These are phyloP conservation scores for Irpex lacteus DNA, from an alignment of 1,284 basidiomycete species.

Conservation along the genomic window DNA sequence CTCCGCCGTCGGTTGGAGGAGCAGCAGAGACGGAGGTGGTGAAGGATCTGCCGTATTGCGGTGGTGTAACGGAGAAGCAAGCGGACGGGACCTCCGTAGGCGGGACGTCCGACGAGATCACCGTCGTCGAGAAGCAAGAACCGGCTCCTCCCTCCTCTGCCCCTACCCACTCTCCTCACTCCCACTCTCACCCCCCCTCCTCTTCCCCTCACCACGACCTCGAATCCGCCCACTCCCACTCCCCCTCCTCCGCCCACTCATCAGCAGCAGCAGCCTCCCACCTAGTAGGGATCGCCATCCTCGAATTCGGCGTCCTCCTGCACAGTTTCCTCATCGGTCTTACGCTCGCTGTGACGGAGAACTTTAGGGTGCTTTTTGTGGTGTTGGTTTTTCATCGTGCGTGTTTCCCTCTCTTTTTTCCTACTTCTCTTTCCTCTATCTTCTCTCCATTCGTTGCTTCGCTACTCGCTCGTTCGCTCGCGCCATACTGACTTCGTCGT, in stretches of 20 bases:
- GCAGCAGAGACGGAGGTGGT: neutral
- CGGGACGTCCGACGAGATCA: neutral
- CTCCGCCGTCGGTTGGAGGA: too few relatives aligned
- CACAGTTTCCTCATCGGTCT: constrained; percentile 91
- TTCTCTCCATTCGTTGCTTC: too few relatives aligned
- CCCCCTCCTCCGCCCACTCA: constrained; percentile 30
- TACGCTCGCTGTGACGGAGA: constrained; percentile 82
- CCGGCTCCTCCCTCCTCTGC: too few relatives aligned
- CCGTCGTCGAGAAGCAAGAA: constrained; percentile 1
- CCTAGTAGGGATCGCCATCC: constrained; percentile 81
- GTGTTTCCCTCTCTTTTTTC: constrained; percentile 18
- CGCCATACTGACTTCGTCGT: too few relatives aligned
- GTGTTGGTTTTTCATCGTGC: constrained; percentile 90
- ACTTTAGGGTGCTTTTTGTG: constrained; percentile 85
- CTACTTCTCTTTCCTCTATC: too few relatives aligned
- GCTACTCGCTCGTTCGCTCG: too few relatives aligned
- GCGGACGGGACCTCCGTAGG: neutral
- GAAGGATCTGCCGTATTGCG: neutral
- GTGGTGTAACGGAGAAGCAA: neutral
- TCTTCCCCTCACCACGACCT: too few relatives aligned
- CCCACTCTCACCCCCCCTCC: too few relatives aligned
- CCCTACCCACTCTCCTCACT: too few relatives aligned
- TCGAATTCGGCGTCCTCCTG: constrained; percentile 91
- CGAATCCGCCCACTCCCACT: neutral
- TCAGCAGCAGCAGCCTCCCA: constrained; percentile 52